Evolutionary conservation across 2,329 filamentous ascomycete species (phyloP), one percentile per base, ranked within the genome.

Genomic region (Geosmithia morbida): DNA sequence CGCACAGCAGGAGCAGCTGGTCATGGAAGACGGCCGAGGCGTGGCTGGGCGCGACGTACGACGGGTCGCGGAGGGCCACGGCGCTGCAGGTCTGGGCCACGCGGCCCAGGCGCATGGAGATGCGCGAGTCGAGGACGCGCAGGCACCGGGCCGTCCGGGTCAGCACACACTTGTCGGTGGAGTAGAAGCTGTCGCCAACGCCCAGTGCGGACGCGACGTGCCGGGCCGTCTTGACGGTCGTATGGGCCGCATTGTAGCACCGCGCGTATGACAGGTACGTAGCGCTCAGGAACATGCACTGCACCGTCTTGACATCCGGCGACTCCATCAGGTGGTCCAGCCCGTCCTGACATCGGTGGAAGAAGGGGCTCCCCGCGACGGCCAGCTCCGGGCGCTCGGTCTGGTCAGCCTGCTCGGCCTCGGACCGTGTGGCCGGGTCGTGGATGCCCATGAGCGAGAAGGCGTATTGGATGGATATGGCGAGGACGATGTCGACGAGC

Each of bases 241-340:
- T 46, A 26, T 46, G 33, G n/a, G 48, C 44, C 16, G 48, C 48
- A 40, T 49, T 49, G 44, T 46, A 44, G 40, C 40, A 49, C 29
- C 44, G 17, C 19, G 48, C 39, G 43, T 29, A 46, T 14, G 39
- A 33, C 14, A 49, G 48, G 20, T 49, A 49, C n/a, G 46, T 37
- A 18, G 44, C 44, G 40, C 48, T 43, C 11, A 46, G 39, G 11
- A 39, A 46, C 5, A 37, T 46, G 40, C 48, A 49, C 41, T 49
- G 44, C 7, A 46, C 48, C 6, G 44, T 17, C 37, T 43, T 46
- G 18, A 46, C 20, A 11, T 13, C 22, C 13, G 48, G 48, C 26
- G 40, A 22, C 16, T 49, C 48, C 20, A 46, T 33, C 6, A 20
- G 7, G 37, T 20, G n/a, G 18, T 40, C 18, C 26, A 49, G 29